Evolutionary conservation across 495 filamentous ascomycete species (phyloP).

Genomic region (Neurospora sp.): DNA sequence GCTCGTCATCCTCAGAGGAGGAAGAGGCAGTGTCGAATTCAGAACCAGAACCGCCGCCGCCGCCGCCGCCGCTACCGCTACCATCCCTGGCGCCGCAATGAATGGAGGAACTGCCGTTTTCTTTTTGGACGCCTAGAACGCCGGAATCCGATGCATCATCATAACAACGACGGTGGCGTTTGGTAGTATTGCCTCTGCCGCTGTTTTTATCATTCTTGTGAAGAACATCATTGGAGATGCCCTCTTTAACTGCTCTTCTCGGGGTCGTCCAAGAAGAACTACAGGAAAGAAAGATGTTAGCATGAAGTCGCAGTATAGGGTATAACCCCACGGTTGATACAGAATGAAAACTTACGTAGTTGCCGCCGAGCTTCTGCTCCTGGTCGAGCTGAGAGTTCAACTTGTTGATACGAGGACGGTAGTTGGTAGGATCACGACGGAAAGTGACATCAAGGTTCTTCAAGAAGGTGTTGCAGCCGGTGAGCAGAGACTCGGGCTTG

Average conservation of each 20-base stretch:
- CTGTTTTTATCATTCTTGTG: conserved; percentile 11
- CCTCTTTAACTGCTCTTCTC: conserved; percentile 58
- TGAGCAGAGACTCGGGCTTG: conserved; percentile 80
- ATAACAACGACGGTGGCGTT: conserved; percentile 11
- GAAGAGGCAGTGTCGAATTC: conserved; percentile 10
- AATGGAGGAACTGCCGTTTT: background rate
- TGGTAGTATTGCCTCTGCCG: background rate
- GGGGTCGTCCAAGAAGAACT: conserved; percentile 84
- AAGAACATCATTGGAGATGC: conserved; percentile 30
- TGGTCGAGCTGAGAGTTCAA: conserved; percentile 88
- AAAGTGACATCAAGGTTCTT: conserved; percentile 96
- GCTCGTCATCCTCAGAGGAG: conserved; percentile 33
- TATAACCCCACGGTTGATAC: background rate
- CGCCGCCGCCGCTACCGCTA: conserved; percentile 16
- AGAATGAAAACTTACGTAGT: conserved; percentile 57
- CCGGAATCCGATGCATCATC: conserved; percentile 31
- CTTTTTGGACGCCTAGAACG: conserved; percentile 36
- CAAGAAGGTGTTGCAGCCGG: conserved; percentile 93
- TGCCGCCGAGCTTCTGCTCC: conserved; percentile 88
- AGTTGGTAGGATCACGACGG: conserved; percentile 94
- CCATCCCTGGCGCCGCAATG: background rate
- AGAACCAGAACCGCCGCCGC: conserved; percentile 19
- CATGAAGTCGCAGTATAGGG: background rate
- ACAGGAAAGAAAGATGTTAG: conserved; percentile 11
- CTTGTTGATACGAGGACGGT: conserved; percentile 97